Evolutionary conservation across 2,329 filamentous ascomycete species (phyloP).

Genomic region (Ceratocystis albifundus): DNA sequence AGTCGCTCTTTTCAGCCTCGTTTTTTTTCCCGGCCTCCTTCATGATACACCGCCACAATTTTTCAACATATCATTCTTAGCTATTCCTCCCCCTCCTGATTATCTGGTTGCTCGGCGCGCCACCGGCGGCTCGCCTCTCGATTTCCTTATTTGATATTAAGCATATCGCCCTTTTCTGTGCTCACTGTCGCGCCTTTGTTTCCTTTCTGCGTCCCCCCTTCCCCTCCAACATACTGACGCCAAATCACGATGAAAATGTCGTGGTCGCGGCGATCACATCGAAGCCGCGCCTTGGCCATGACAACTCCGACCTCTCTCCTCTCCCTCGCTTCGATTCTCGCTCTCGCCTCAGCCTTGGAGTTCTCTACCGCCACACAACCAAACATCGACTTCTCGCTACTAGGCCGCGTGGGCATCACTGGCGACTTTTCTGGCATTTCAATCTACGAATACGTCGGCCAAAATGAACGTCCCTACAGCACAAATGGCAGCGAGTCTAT

Average conservation of each 20-base stretch:
- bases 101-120: constrained; percentile 17
- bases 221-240: constrained; percentile 9
- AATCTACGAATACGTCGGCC: constrained; percentile 72
- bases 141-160: constrained; percentile 10
- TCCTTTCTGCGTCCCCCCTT: not conserved
- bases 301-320: constrained; percentile 15
- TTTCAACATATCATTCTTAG: constrained; percentile 20
- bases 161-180: not conserved
- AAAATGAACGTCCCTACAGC: constrained; percentile 55
- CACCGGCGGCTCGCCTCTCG: constrained; percentile 19
- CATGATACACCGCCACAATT: constrained; percentile 15
- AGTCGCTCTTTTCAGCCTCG: constrained; percentile 19
- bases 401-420: constrained; percentile 74
- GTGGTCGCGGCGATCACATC: constrained; percentile 19
- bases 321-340: constrained; percentile 21
- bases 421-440: constrained; percentile 90
- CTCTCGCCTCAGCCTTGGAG: constrained; percentile 36
- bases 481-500: constrained; percentile 73
- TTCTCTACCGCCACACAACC: constrained; percentile 54
- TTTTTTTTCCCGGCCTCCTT: constrained; percentile 8
- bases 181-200: not conserved
- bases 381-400: constrained; percentile 63
- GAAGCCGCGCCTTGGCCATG: constrained; percentile 14
- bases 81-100: constrained; percentile 7
- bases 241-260: constrained; percentile 20